A percentile compares a stretch with the other conserved stretches of the same genome.
phyloP scores from a whole-genome alignment of 768 basidiomycete genomes.

The Auriscalpium microsporum region DNA sequence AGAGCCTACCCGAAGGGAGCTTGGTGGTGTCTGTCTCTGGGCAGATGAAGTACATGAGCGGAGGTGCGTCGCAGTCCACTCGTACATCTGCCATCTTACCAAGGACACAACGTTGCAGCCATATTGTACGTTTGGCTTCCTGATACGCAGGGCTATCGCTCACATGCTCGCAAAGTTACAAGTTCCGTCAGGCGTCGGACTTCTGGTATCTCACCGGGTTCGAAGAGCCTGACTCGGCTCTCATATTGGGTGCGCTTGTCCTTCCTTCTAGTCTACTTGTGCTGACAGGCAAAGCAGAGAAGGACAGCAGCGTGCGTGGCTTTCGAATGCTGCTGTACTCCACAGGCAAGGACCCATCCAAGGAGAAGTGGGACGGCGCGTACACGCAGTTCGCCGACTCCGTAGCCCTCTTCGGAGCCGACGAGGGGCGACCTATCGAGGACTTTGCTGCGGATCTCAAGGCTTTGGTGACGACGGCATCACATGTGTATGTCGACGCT shows the following conservation, averaged over 20 bases:
- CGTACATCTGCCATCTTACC: background rate
- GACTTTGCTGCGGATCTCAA: conserved; percentile 51
- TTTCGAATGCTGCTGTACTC: conserved; percentile 87
- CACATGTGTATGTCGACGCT: conserved; percentile 37
- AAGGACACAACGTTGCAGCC: background rate
- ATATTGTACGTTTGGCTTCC: conserved; percentile 8
- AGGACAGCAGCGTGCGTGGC: conserved; percentile 58
- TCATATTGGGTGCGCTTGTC: conserved; percentile 59
- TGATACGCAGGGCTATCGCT: background rate
- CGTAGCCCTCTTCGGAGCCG: conserved; percentile 63
- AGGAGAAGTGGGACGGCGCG: conserved; percentile 92
- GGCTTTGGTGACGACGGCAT: conserved; percentile 38
- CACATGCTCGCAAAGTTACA: conserved; percentile 55
- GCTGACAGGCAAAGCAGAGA: conserved; percentile 38
- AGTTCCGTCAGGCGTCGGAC: conserved; percentile 86
- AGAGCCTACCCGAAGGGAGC: conserved; percentile 30
- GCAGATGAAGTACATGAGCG: conserved; percentile 34
- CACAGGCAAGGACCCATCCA: conserved; percentile 58
- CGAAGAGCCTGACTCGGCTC: conserved; percentile 84
- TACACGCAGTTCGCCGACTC: conserved; percentile 64
- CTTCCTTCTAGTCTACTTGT: conserved; percentile 4
- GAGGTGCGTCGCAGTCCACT: conserved; percentile 8
- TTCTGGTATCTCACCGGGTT: conserved; percentile 97
- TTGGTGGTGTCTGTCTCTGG: conserved; percentile 39
- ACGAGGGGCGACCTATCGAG: conserved; percentile 55